Evolutionary conservation across 1,284 basidiomycete genomes (phyloP), one percentile per base, ranked within the genome.

Genomic region (Papiliotrema terrestris): DNA sequence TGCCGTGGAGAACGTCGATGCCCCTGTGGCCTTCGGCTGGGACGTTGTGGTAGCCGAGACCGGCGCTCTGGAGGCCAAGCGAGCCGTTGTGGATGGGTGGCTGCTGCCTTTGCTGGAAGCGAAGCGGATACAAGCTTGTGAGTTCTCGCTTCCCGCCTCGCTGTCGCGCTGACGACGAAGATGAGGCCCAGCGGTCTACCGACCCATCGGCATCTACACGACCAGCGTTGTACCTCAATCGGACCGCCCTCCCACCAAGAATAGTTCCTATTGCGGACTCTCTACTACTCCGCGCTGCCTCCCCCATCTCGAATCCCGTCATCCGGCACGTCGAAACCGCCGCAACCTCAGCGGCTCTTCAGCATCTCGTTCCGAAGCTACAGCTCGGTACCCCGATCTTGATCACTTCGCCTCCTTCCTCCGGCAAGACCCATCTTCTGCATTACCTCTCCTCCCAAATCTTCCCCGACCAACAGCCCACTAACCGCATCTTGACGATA

Each of bases 391-490:
- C 88, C 0, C 95, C 96, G 1, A 84, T 84, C 8, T 85, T 99
- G 22, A 75, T 99, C 32, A 89, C 91, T 0, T 93, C 94, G 0
- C 79, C 89, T 0, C 86, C 93, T 0, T 95, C 93, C 0, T 87
- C 90, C 3, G 96, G 96, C 54, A 98, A 98, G 72, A 86, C 87
- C 0, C 82, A 91, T 11, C 78, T 96, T 15, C 77, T 98, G 29
- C 81, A 85, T 13, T 84, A 95, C 62, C 83, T 98, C 23, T 86
- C 88, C 4, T 77, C 80, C 5, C 64, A 80, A 5, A 75, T 95
- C 8, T 77, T 75, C 56, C 72, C 78, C 9, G 57, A 62, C 17
- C 55, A 58, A 9, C 80, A 84, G 59, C 83, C 88, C 1, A 79
- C 79, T n/a, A 67, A 67, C 39, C 74, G 72, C 56, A 83, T 89